Conservation (phyloP, 2,329 filamentous ascomycete genomes). For the Alternaria infectoria region DNA sequence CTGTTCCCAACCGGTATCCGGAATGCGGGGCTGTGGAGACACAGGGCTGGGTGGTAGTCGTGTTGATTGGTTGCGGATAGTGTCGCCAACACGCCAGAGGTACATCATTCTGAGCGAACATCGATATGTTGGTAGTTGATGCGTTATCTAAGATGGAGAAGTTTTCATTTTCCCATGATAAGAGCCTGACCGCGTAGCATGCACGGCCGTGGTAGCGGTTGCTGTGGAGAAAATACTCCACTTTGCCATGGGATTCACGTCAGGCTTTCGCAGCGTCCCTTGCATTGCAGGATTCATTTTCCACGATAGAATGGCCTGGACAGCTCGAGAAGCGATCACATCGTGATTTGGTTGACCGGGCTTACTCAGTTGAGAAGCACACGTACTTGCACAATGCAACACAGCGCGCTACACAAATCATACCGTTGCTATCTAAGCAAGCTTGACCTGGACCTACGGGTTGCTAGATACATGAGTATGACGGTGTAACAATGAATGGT, state of each 20-base stretch:
- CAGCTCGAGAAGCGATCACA: not conserved
- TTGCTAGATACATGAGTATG: not conserved
- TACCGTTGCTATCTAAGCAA: not conserved
- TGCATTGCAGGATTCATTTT: not conserved
- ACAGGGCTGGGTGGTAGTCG: not conserved
- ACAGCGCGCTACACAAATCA: not conserved
- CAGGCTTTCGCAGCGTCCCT: not conserved
- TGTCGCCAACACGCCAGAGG: not conserved
- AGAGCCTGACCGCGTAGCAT: not conserved
- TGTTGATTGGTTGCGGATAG: not conserved
- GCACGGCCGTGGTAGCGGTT: not conserved
- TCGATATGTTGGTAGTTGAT: not conserved
- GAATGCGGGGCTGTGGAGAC: slow-evolving; percentile 3
- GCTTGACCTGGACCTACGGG: too few relatives aligned
- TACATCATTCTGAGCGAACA: slow-evolving; percentile 10
- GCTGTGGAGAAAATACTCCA: not conserved
- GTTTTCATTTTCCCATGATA: not conserved
- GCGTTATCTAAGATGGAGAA: not conserved
- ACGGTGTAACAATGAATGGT: not conserved
- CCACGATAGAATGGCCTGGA: not conserved
- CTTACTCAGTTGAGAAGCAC: not conserved
- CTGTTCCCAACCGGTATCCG: not conserved
- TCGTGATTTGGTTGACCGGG: not conserved
- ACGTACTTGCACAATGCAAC: too few relatives aligned
- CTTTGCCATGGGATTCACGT: not conserved